Evolutionary conservation across 2,329 filamentous ascomycete species (phyloP).

Genomic region (Talaromyces funiculosus): DNA sequence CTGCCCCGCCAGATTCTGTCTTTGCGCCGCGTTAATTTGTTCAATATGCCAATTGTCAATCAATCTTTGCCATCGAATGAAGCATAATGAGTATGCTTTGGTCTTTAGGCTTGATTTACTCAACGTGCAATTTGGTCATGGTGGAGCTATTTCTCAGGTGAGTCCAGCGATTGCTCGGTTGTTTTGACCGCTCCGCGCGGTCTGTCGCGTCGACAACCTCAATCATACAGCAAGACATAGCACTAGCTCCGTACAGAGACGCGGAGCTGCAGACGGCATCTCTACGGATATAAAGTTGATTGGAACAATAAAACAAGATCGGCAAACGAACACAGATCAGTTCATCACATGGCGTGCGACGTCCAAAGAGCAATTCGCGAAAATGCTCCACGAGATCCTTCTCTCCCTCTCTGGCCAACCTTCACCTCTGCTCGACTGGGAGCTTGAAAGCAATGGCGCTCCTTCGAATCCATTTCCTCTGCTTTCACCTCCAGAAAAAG

Average conservation of each 20-base stretch:
- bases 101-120: background rate
- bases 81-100: background rate
- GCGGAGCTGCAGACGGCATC: background rate
- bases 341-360: background rate
- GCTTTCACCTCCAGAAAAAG: constrained; percentile 72
- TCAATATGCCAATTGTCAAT: background rate
- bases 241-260: background rate
- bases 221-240: background rate
- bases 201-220: constrained; percentile 6
- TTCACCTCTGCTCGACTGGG: constrained; percentile 70
- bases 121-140: background rate
- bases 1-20: background rate
- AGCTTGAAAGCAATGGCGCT: constrained; percentile 45
- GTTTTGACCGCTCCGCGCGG: constrained; percentile 6
- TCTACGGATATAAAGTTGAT: background rate
- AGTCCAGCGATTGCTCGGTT: background rate
- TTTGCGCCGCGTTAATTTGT: background rate
- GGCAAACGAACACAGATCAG: background rate
- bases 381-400: constrained; percentile 97
- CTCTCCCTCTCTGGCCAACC: constrained; percentile 92
- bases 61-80: background rate
- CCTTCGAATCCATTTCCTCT: constrained; percentile 47
- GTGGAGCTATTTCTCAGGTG: background rate
- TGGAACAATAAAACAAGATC: no score
- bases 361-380: background rate